Conservation (phyloP, 164 flowering plant genomes). For the Dillenia turbinata region DNA sequence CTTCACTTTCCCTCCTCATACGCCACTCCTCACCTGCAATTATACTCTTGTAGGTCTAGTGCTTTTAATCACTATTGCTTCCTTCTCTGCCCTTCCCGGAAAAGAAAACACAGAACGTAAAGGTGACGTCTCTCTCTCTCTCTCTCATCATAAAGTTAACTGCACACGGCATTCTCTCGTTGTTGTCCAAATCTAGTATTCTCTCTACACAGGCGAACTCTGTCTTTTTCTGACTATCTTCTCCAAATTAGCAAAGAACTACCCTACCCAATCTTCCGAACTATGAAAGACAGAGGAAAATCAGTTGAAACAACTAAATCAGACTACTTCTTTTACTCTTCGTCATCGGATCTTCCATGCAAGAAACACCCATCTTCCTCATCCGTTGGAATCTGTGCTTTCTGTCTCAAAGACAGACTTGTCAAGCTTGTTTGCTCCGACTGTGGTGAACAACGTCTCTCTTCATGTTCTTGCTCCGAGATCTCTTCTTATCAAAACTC, state of each 20-base stretch:
- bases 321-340: slow-evolving; percentile 16
- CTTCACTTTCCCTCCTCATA: no score
- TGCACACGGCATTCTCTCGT: not conserved
- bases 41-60: no score
- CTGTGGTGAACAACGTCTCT: slow-evolving; percentile 79
- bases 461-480: slow-evolving; percentile 83
- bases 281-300: slow-evolving; percentile 64
- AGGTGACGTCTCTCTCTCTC: slow-evolving; percentile 28
- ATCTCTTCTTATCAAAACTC: slow-evolving; percentile 43
- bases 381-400: slow-evolving; percentile 74
- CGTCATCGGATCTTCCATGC: slow-evolving; percentile 52
- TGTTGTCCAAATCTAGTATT: not conserved
- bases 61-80: not conserved
- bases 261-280: not conserved
- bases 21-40: no score
- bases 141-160: not conserved
- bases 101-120: slow-evolving; percentile 39
- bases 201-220: not conserved
- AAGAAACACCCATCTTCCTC: slow-evolving; percentile 62
- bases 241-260: not conserved
- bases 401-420: slow-evolving; percentile 68
- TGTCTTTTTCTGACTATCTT: not conserved
- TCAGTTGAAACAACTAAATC: slow-evolving; percentile 16
- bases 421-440: slow-evolving; percentile 70
- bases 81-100: not conserved